Base-by-base conservation (phyloP, 108 stramenopile genomes). In the Aurantiochytrium sp. region DNA sequence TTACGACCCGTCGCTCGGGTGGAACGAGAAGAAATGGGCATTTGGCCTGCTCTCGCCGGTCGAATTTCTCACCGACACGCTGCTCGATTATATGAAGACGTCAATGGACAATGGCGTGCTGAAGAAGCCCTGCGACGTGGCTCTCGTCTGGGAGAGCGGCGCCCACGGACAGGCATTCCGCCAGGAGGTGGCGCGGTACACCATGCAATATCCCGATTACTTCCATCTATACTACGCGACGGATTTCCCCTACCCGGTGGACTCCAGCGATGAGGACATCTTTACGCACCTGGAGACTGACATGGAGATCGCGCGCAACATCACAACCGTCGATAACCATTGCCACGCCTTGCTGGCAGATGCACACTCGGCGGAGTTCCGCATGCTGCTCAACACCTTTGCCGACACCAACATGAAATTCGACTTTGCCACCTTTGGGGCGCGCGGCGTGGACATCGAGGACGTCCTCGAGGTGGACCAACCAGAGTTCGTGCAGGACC, bases 1-100 rank as follows among this genome's bases (percentile, higher is more conserved):
- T 6, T 81, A 81, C 45, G 27, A 48, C 19, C 59, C 59, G 1
- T 10, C 0, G 0, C 8, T 12, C 3, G 73, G 73, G 24, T 12
- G 12, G 27, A 81, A 81, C 39, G 45, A 41, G 10, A n/a, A n/a
- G 10, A 41, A 48, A 2, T 48, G 39, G 73, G 73, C 73, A 42
- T 81, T 81, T 48, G 73, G 73, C 27, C 39, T 81, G n/a, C 45
- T 81, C 6, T 81, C 73, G 12, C 30, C 73, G 6, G 73, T 81
- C 21, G 27, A 81, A 12, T 27, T n/a, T 12, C 21, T 81, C 24
- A 48, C 73, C 6, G 45, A 41, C 27, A 27, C 73, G 6, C 6
- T 48, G 10, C 45, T 81, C 17, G 45, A 81, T 10, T 81, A 30
- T 12, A 81, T 81, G 73, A 41, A 48, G 45, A 81, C 42, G 21